Percentiles rank a stretch among this genome's conserved stretches.
These are phyloP conservation scores for Cytospora chrysosperma DNA, from an alignment of 2,329 filamentous ascomycete species.

Conservation along the genomic window DNA sequence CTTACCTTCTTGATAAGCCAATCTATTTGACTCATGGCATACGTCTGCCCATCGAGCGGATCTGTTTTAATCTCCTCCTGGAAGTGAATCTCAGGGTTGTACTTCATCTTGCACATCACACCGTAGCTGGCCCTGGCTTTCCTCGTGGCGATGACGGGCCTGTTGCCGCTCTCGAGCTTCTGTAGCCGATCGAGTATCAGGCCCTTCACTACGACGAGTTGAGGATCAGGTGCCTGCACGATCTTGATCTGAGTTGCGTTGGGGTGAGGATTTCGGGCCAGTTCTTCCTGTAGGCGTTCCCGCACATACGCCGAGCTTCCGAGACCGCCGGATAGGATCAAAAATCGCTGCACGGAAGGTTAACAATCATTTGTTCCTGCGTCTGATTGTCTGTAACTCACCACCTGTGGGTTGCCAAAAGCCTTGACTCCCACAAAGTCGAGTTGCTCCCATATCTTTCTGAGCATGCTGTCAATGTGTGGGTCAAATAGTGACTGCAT, in stretches of 20 bases:
- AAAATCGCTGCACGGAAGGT: conserved; percentile 34
- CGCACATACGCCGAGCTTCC: conserved; percentile 48
- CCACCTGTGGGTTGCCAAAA: conserved; percentile 35
- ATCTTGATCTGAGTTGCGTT: conserved; percentile 39
- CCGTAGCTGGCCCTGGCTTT: conserved; percentile 45
- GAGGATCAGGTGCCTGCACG: conserved; percentile 48
- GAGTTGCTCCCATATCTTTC: conserved; percentile 40
- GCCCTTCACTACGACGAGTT: conserved; percentile 55
- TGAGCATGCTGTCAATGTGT: conserved; percentile 40
- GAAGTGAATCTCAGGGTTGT: conserved; percentile 37
- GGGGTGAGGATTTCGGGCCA: conserved; percentile 35
- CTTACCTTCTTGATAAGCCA: conserved; percentile 42
- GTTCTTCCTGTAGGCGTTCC: conserved; percentile 40
- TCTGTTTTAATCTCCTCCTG: conserved; percentile 38
- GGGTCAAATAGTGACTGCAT: conserved; percentile 45
- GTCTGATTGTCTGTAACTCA: conserved; percentile 25
- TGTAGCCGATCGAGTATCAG: conserved; percentile 52
- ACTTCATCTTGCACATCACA: conserved; percentile 38
- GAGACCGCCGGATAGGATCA: conserved; percentile 46
- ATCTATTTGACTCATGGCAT: conserved; percentile 43
- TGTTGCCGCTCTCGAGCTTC: conserved; percentile 41
- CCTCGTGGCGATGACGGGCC: conserved; percentile 43
- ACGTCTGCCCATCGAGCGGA: conserved; percentile 35
- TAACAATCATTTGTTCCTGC: neutral
- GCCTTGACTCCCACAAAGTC: conserved; percentile 38